Evolutionary conservation across 179 eudicot genomes (phyloP).

Genomic region (Beta corolliflora): DNA sequence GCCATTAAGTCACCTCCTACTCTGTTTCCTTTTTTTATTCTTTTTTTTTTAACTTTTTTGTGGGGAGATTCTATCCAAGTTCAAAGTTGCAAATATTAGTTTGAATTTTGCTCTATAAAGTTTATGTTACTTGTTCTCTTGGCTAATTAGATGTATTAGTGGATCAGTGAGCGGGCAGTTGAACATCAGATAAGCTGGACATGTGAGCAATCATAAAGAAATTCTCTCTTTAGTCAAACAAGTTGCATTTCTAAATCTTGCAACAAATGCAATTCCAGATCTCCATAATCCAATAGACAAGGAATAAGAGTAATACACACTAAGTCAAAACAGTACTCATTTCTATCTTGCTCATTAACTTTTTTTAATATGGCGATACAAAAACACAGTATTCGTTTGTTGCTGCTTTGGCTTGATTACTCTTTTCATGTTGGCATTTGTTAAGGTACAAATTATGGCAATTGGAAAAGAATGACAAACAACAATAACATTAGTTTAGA

Average conservation of each 20-base stretch:
- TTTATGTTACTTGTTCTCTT: not conserved
- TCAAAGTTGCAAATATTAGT: not conserved
- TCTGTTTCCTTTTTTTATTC: too few species aligned
- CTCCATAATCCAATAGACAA: too few species aligned
- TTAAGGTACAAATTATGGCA: not conserved
- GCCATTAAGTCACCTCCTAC: not conserved
- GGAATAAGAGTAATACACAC: too few species aligned
- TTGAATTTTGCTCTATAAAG: not conserved
- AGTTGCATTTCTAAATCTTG: not conserved
- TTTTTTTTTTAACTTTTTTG: too few species aligned
- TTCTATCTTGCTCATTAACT: conserved; percentile 5
- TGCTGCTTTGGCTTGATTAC: not conserved
- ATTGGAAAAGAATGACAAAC: not conserved
- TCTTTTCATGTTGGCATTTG: not conserved
- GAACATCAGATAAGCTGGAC: not conserved
- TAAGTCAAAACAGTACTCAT: too few species aligned
- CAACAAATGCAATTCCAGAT: not conserved
- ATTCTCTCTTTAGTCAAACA: conserved; percentile 12
- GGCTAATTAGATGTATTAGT: conserved; percentile 5
- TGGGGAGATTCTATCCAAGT: too few species aligned
- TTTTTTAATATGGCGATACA: not conserved
- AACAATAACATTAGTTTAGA: not conserved
- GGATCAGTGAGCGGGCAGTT: not conserved
- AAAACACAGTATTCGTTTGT: not conserved
- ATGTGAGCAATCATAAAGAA: not conserved